Base-by-base conservation (phyloP, 768 basidiomycete species). In the Tubosaeta brunneosetosa region DNA sequence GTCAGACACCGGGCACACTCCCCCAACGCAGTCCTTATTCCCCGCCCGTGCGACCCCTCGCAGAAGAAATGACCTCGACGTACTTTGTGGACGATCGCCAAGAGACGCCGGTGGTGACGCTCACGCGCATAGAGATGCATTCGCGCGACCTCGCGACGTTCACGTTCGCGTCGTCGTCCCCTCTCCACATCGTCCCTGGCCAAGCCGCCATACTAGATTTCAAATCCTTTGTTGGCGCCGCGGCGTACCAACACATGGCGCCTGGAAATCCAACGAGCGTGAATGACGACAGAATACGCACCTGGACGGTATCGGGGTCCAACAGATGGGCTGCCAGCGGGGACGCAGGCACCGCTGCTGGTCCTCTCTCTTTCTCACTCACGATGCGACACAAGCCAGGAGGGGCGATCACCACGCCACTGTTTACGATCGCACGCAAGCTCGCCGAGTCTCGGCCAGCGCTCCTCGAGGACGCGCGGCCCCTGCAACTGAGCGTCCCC, bases 241-340 rank as follows among this genome's bases (percentile, higher is more conserved):
- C 68, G 5, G 58, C 65, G 16, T 84, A 85, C 61, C 72, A 71
- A 37, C 83, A 84, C 59, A 82, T 84, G 80, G 73, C 78, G 1
- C 69, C 73, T 6, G 47, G 57, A n/a, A 71, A 75, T 29, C 81
- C 81, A 0, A 72, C 65, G 14, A 69, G 71, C n/a, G 70, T 83
- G 33, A 84, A 84, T 60, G 83, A 85, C 60, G 82, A 85, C 59
- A 75, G 82, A 42, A 74, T 85, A 40, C 78, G 83, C 22, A 85
- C 83, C 1, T 86, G 83, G 83, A 84, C 83, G 0, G 70, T 85
- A 17, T 83, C 83, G 1, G 32, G 56, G 10, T 59, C 59, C 34
- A 68, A 49, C 50, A 34, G 17, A 4, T 68, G 65, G 65, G 16
- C 33, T 45, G 42, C 29, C 29, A 29, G 38, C 8, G 42, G 27